phyloP scores from a whole-genome alignment of 768 basidiomycete genomes.

The Serendipita sp. region DNA sequence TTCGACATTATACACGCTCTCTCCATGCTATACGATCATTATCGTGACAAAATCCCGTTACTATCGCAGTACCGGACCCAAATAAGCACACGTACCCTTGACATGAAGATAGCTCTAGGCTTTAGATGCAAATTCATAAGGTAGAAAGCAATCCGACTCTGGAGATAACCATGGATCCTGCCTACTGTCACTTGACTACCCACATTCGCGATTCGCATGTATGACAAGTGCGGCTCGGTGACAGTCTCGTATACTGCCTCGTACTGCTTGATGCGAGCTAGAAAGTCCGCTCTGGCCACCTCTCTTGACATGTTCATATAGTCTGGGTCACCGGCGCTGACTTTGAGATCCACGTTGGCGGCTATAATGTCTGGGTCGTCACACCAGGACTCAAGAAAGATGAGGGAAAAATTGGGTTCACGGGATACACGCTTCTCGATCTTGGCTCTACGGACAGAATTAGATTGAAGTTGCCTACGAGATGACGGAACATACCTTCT shows the following conservation, averaged over 20 bases:
- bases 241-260: constrained; percentile 93
- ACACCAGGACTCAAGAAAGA: constrained; percentile 92
- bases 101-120: constrained; percentile 90
- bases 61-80: not conserved
- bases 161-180: constrained; percentile 84
- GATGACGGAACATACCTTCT: constrained; percentile 36
- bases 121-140: constrained; percentile 97
- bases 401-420: constrained; percentile 73
- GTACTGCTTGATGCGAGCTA: constrained; percentile 80
- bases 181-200: constrained; percentile 76
- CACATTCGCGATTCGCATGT: constrained; percentile 83
- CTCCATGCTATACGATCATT: constrained; percentile 57
- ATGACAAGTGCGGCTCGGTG: constrained; percentile 77
- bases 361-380: constrained; percentile 89
- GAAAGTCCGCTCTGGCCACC: constrained; percentile 77
- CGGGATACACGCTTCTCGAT: constrained; percentile 69
- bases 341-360: constrained; percentile 90
- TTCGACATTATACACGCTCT: constrained; percentile 90
- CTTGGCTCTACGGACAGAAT: constrained; percentile 37
- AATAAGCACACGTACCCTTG: constrained; percentile 44
- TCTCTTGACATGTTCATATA: constrained; percentile 80
- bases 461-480: constrained; percentile 3
- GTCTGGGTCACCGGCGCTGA: constrained; percentile 91
- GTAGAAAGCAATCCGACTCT: constrained; percentile 94
- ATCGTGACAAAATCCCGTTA: constrained; percentile 1